Evolutionary conservation across 352 stramenopile species (phyloP).

Genomic region (Plasmopara viticola): DNA sequence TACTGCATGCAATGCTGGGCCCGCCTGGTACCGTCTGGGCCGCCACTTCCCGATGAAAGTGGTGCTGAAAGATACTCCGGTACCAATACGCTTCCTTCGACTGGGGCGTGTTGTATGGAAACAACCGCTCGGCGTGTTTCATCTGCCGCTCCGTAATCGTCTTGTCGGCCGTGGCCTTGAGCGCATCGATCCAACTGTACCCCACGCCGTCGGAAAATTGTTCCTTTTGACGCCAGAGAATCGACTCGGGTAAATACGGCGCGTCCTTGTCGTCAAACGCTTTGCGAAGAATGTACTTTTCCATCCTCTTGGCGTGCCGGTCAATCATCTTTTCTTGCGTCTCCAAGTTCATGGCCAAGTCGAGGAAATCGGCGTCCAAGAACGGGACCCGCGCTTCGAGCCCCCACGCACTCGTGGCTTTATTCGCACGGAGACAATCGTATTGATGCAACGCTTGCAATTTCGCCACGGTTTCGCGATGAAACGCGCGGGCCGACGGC

Average conservation of each 20-base stretch:
- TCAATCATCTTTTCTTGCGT: conserved; percentile 97
- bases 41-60: conserved; percentile 95
- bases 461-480: conserved; percentile 94
- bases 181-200: conserved; percentile 98
- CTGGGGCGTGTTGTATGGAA: conserved; percentile 97
- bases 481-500: conserved; percentile 89
- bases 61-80: conserved; percentile 96
- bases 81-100: conserved; percentile 97
- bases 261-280: conserved; percentile 96
- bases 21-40: conserved; percentile 95
- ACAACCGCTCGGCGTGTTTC: conserved; percentile 90
- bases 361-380: conserved; percentile 96
- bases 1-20: conserved; percentile 98
- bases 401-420: conserved; percentile 96
- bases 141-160: conserved; percentile 95
- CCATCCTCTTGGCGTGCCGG: conserved; percentile 87
- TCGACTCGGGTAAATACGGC: conserved; percentile 95
- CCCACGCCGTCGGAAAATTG: conserved; percentile 99
- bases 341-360: conserved; percentile 98
- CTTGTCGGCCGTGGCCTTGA: conserved; percentile 93
- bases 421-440: conserved; percentile 98
- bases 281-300: conserved; percentile 99
- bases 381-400: conserved; percentile 98
- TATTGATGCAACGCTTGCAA: conserved; percentile 96
- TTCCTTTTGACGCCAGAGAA: conserved; percentile 99